A percentile compares a stretch with the other conserved stretches of the same genome.
These are phyloP conservation scores for Starmerella bacillaris DNA, from an alignment of 805 yeast genomes.

Conservation along the genomic window DNA sequence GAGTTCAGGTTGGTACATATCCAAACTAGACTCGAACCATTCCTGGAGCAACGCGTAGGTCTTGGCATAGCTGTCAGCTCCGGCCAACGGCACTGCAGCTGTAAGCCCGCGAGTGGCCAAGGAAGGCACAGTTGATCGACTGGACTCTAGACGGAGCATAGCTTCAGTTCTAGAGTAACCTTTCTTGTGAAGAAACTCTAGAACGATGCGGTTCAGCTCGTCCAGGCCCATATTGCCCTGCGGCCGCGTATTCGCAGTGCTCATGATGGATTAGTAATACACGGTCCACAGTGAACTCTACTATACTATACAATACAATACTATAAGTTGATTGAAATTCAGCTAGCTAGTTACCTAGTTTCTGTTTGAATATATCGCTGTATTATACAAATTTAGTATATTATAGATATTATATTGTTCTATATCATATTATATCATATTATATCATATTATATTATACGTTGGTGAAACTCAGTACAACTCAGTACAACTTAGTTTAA, in stretches of 20 bases:
- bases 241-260: slow-evolving; percentile 5
- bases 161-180: slow-evolving; percentile 93
- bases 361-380: too few species aligned
- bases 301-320: too few species aligned
- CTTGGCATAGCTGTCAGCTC: slow-evolving; percentile 55
- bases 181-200: slow-evolving; percentile 80
- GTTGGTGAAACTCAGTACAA: too few species aligned
- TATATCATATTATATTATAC: too few species aligned
- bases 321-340: too few species aligned
- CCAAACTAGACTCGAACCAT: slow-evolving; percentile 85
- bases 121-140: slow-evolving; percentile 22
- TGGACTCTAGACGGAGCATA: slow-evolving; percentile 64
- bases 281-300: too few species aligned
- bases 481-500: too few species aligned
- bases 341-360: too few species aligned
- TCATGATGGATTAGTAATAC: background rate
- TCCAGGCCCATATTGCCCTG: slow-evolving; percentile 37
- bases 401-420: too few species aligned
- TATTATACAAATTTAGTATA: too few species aligned
- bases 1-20: slow-evolving; percentile 74
- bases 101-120: slow-evolving; percentile 22
- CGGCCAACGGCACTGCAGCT: slow-evolving; percentile 18
- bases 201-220: slow-evolving; percentile 76
- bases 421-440: too few species aligned
- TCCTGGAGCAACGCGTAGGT: slow-evolving; percentile 65